Base-by-base conservation (phyloP, 2,329 filamentous ascomycete species). In the Ascomycota sp. region DNA sequence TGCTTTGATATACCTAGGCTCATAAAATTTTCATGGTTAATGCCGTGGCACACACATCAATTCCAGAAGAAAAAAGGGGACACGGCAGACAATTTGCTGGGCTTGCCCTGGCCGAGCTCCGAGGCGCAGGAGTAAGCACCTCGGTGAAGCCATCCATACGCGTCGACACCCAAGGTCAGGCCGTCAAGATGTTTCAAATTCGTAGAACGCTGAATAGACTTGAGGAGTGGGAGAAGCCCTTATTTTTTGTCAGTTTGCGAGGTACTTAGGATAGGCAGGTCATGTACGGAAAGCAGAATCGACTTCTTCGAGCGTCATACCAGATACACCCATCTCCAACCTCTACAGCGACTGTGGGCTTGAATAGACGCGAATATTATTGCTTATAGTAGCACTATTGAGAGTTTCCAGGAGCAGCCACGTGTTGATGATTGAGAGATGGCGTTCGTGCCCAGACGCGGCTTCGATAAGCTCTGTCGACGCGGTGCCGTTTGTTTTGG, bases 61-160 rank as follows among this genome's bases (percentile, higher is more conserved):
- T 12, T 10, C 2, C 9, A 29, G 9, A 25, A 12, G 21, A 8
- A 29, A 12, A 13, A 7, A 4, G n/a, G 27, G 6, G 10, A 1
- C 9, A 2, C 12, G 8, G 29, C 68, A 49, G 62, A 91, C 79
- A 81, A 91, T 35, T 70, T 75, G 1, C 84, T 95, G 10, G 82
- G 83, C 51, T 81, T 89, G 46, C 72, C 82, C 46, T 86, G 68
- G 27, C 83, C 89, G 40, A 98, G 67, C 47, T 95, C 89, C 46
- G 89, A 72, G 40, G 86, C 82, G 59, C 86, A 95, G 33, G 80
- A 70, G 42, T 91, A 75, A 32, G 83, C 83, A 35, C 84, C 91
- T 43, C 89, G 76, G 55, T 98, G 89, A 36, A 98, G 72, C 89
- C 91, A 98, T 51, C 86, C 89, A 64, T 98, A 98, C 37, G 79